Conservation (phyloP, 2,329 filamentous ascomycete genomes). For the Drechslerella coelobrocha region DNA sequence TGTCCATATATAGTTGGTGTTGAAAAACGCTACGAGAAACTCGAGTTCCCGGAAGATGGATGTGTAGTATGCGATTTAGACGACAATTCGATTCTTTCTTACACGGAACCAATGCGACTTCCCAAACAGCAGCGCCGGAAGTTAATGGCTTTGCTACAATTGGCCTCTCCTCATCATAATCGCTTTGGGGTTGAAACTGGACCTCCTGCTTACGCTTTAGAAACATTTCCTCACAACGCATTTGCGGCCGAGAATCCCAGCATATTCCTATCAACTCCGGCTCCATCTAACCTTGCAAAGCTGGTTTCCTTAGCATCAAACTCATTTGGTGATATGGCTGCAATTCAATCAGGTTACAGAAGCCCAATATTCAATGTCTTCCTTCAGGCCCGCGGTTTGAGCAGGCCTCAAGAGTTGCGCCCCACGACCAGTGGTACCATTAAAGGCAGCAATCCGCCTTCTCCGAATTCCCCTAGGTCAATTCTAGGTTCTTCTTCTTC, state of each 20-base stretch:
- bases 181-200: conserved; percentile 86
- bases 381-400: conserved; percentile 73
- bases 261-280: conserved; percentile 75
- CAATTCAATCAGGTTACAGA: conserved; percentile 62
- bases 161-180: conserved; percentile 87
- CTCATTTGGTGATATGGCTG: conserved; percentile 75
- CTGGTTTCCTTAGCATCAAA: conserved; percentile 90
- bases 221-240: conserved; percentile 87
- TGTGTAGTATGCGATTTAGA: conserved; percentile 95
- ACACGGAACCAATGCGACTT: conserved; percentile 75
- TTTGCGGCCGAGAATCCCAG: conserved; percentile 86
- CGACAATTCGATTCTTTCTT: conserved; percentile 86
- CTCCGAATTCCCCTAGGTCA: conserved; percentile 61
- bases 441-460: conserved; percentile 65
- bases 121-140: conserved; percentile 91
- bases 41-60: conserved; percentile 89
- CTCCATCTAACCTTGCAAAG: conserved; percentile 76
- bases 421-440: conserved; percentile 74
- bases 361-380: conserved; percentile 90
- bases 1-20: conserved; percentile 98
- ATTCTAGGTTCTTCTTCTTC: conserved; percentile 51
- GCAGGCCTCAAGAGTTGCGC: conserved; percentile 70
- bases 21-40: conserved; percentile 84
- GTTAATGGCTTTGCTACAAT: conserved; percentile 82
- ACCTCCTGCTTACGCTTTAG: conserved; percentile 88